Conservation (phyloP, 169 alveolate genomes). For the Plasmodium sp. region DNA sequence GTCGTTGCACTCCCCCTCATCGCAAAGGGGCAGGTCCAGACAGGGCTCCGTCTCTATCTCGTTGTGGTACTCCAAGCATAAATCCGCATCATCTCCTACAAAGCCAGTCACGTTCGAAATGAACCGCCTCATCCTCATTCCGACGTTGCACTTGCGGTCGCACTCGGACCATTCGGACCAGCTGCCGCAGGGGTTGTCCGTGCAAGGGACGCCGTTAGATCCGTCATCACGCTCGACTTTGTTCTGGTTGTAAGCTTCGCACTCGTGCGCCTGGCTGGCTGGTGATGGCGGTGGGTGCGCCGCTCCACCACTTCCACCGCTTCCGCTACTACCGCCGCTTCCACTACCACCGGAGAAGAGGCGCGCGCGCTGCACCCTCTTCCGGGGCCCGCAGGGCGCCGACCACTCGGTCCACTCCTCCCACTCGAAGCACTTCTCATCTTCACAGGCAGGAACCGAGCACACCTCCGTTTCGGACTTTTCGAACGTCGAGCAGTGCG, state of each 20-base stretch:
- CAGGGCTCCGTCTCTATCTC: slow-evolving; percentile 49
- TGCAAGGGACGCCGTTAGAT: neutral
- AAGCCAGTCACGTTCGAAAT: slow-evolving; percentile 18
- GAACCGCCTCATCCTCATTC: slow-evolving; percentile 46
- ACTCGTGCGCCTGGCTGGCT: neutral
- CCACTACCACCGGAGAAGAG: neutral
- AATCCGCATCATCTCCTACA: slow-evolving; percentile 8
- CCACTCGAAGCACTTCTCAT: slow-evolving; percentile 71
- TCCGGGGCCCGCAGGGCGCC: slow-evolving; percentile 55
- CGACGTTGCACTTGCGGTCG: slow-evolving; percentile 53
- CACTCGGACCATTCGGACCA: slow-evolving; percentile 74
- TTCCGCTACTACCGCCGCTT: neutral
- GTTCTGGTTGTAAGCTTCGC: slow-evolving; percentile 19
- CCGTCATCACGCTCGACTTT: slow-evolving; percentile 52
- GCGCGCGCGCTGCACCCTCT: slow-evolving; percentile 62
- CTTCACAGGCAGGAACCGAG: slow-evolving; percentile 54
- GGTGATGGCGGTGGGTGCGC: neutral
- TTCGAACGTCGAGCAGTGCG: slow-evolving; percentile 12
- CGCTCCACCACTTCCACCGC: neutral
- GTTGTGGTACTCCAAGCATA: slow-evolving; percentile 41
- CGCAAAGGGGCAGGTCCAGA: slow-evolving; percentile 33
- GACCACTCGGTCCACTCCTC: slow-evolving; percentile 69
- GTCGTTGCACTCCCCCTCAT: slow-evolving; percentile 41
- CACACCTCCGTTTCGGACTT: slow-evolving; percentile 50
- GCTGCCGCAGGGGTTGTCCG: slow-evolving; percentile 36